Percentiles rank a stretch among this genome's conserved stretches.
Evolutionary conservation across 2,329 filamentous ascomycete genomes (phyloP).

Genomic region (Trichoderma breve): DNA sequence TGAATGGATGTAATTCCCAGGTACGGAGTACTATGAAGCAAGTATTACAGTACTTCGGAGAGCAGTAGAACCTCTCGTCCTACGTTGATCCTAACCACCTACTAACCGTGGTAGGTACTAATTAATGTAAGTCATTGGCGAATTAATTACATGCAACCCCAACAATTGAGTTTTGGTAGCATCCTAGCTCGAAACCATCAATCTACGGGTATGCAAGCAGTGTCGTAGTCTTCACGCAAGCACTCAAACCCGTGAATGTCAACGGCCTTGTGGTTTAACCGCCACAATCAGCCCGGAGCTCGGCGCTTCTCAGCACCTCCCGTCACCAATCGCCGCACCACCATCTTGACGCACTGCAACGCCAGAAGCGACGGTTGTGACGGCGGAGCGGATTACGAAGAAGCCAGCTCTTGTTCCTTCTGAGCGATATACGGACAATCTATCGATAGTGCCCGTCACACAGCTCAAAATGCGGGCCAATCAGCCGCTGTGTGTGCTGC

Average conservation of each 20-base stretch:
- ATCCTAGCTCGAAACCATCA: neutral
- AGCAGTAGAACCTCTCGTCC: neutral
- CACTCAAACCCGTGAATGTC: neutral
- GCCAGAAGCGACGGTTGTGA: conserved; percentile 15
- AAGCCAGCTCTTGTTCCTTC: neutral
- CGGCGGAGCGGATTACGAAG: conserved; percentile 1
- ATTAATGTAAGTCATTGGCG: neutral
- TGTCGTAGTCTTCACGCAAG: neutral
- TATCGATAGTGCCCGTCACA: conserved; percentile 16
- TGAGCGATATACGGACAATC: conserved; percentile 12
- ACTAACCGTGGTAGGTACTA: neutral
- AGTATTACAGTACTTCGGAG: neutral
- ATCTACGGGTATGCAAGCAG: neutral
- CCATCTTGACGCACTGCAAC: conserved; percentile 14
- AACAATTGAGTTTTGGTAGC: neutral
- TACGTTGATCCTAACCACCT: neutral
- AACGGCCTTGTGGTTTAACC: neutral
- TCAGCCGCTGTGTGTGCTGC: conserved; percentile 9
- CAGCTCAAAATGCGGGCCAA: conserved; percentile 4
- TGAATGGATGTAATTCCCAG: neutral
- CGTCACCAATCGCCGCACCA: conserved; percentile 15
- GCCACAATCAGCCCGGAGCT: neutral
- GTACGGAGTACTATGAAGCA: neutral
- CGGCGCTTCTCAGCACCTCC: conserved; percentile 18
- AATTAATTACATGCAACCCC: neutral